Evolutionary conservation across 2,329 filamentous ascomycete genomes (phyloP), one percentile per base, ranked within the genome.

Genomic region (Trematosphaeria pertusa): DNA sequence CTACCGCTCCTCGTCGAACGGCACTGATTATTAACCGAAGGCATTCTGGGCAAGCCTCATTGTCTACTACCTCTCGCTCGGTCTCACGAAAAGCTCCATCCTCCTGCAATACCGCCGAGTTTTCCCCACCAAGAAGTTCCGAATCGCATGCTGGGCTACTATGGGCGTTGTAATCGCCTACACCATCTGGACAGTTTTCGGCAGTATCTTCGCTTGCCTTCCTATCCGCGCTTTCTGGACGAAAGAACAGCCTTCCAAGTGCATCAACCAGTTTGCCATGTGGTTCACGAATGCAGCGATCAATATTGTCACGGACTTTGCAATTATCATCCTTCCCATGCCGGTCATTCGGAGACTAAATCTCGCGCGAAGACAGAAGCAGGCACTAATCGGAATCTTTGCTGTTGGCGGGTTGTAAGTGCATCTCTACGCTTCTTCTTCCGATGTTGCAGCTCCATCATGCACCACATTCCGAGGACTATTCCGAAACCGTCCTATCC

Each of bases 401-500:
- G 64, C 66, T 5, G 53, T 75, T 9, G 73, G 73, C 20, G 64
- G 65, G 20, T 72, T 74, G 73, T 75, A 61, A 63, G 71, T 69
- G 37, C 3, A 38, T 34, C 32, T n/a, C 12, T 34, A 26, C 17
- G 8, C 15, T 28, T 18, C 22, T 42, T 2, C 9, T n/a, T 6
- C 20, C 9, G 14, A 20, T 30, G 20, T 32, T 14, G 15, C 5
- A 22, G 33, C 12, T 32, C 45, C 8, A 11, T 22, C 20, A 24
- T 32, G 39, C 36, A 15, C 26, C 10, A 26, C 28, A 50, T 30
- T 12, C n/a, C 11, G 12, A 11, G 20, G 14, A 35, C n/a, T 22
- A 28, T n/a, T 43, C 38, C 51, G 37, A 44, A 43, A 34, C 32
- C 46, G 20, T 44, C 33, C 37, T 41, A 39, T 43, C 34, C 24